A percentile compares a stretch with the other conserved stretches of the same genome.
Conservation (phyloP, 1,284 basidiomycete genomes). For the Wallemia hederae region DNA sequence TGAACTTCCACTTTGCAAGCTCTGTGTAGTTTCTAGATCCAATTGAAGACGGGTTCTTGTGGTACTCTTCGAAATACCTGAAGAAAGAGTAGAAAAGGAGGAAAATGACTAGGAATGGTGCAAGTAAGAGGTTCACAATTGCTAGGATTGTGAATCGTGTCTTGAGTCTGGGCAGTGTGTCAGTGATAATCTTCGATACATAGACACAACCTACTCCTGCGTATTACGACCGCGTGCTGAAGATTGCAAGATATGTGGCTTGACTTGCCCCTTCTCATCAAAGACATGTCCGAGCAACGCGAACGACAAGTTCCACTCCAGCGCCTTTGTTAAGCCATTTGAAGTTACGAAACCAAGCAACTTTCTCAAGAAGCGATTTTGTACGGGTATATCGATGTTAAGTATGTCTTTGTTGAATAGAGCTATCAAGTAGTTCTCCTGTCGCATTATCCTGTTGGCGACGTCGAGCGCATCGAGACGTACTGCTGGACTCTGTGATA, state of each 20-base stretch:
- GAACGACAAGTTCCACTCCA: slow-evolving; percentile 90
- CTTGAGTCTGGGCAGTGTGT: slow-evolving; percentile 26
- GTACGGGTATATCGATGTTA: slow-evolving; percentile 50
- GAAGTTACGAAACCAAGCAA: slow-evolving; percentile 9
- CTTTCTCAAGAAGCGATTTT: slow-evolving; percentile 17
- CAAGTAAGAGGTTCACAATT: slow-evolving; percentile 71
- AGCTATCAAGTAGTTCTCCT: slow-evolving; percentile 93
- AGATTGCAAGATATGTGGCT: slow-evolving; percentile 11
- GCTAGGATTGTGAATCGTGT: slow-evolving; percentile 87
- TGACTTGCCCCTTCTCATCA: slow-evolving; percentile 53
- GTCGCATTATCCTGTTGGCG: slow-evolving; percentile 81
- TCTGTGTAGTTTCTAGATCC: slow-evolving; percentile 75
- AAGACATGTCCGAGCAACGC: slow-evolving; percentile 86
- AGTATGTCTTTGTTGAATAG: slow-evolving; percentile 89
- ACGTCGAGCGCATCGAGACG: slow-evolving; percentile 91
- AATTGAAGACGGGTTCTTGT: slow-evolving; percentile 85
- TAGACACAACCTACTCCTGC: slow-evolving; percentile 1
- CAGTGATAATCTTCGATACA: slow-evolving; percentile 2
- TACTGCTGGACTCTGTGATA: slow-evolving; percentile 14
- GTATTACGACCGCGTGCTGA: neutral
- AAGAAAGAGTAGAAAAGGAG: slow-evolving; percentile 95
- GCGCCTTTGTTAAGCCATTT: slow-evolving; percentile 38
- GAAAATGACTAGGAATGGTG: slow-evolving; percentile 92
- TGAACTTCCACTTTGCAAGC: slow-evolving; percentile 90
- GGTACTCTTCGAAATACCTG: slow-evolving; percentile 97